phyloP scores from a whole-genome alignment of 345 rosid species.

The Salix arbutifolia region DNA sequence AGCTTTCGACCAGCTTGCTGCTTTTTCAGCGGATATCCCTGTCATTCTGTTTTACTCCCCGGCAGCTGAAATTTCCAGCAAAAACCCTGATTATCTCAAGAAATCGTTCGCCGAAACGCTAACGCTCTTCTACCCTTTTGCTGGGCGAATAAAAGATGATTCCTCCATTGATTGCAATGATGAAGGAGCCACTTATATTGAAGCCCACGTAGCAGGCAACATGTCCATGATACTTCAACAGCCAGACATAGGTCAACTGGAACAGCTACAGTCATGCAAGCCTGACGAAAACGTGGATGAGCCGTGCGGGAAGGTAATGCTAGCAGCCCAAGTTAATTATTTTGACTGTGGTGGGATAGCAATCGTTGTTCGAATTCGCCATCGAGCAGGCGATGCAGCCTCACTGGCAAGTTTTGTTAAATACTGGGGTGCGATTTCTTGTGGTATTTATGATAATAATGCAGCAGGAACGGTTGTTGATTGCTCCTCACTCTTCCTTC shows the following conservation, averaged over 20 bases:
- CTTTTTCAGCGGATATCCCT: too few relatives aligned
- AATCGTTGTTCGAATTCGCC: conserved; percentile 6
- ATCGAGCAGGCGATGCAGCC: conserved; percentile 14
- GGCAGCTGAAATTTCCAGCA: not conserved
- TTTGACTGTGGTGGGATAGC: conserved; percentile 23
- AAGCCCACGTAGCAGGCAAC: not conserved
- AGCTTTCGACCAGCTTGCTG: too few relatives aligned
- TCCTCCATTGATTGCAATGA: conserved; percentile 15
- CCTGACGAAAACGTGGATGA: not conserved
- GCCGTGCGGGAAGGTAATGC: not conserved
- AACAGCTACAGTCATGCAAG: conserved; percentile 1
- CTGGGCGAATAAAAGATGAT: not conserved
- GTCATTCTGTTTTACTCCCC: conserved; percentile 4
- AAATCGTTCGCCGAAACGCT: conserved; percentile 2
- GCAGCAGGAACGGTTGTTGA: conserved; percentile 13
- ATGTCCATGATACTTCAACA: conserved; percentile 6
- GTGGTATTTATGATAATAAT: not conserved
- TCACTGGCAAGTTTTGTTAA: conserved; percentile 5
- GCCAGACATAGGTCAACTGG: not conserved
- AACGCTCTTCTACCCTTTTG: conserved; percentile 9
- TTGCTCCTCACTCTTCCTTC: conserved; percentile 27
- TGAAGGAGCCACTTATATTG: not conserved
- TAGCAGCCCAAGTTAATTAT: conserved; percentile 7
- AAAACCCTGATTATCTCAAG: not conserved
- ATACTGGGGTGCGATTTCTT: conserved; percentile 6